Evolutionary conservation across 2,329 filamentous ascomycete genomes (phyloP), one percentile per base, ranked within the genome.

Genomic region (Xylaria sp.): DNA sequence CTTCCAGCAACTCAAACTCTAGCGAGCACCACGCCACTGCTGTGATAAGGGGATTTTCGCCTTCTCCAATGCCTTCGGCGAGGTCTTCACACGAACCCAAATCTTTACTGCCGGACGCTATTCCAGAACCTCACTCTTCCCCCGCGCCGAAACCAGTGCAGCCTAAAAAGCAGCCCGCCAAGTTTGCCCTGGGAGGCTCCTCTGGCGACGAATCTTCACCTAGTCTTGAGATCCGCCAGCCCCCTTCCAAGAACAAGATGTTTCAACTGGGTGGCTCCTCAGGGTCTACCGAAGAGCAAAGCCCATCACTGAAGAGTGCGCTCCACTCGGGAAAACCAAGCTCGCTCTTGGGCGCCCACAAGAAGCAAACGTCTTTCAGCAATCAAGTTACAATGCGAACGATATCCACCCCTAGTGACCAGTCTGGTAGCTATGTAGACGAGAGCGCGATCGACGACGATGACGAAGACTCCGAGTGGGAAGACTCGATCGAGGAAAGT

Each of bases 21-120:
- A 58, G 37, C 46, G 66, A 66, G 83, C 58, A 78, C 79, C 23
- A 77, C 9, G 34, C 79, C 4, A 78, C 79, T 6, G 84, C 82
- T 69, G 94, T 97, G 67, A 91, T 97, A 62, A 92, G 93, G 72
- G 94, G 94, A 67, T 97, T 98, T 81, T 93, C 92, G 5, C 93
- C 92, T 1, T 91, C 92, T 31, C 89, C 91, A 69, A 85, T 83
- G 58, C 76, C 84, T 72, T 78, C 82, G 65, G 79, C 82, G 63
- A 75, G 72, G 25, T 79, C 83, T 59, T 77, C 82, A 83, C 72
- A 88, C 84, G 76, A 89, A 81, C 70, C 82, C 52, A 84, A 86
- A 59, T 78, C 82, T 1, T 77, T 83, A 10, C 84, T 86, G 46
- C 83, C 86, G 12, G 87, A 88, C 37, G 84, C 86, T 34, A 90